These are phyloP conservation scores for Cryphonectria nitschkei DNA, from an alignment of 2,329 filamentous ascomycete species.

Conservation along the genomic window DNA sequence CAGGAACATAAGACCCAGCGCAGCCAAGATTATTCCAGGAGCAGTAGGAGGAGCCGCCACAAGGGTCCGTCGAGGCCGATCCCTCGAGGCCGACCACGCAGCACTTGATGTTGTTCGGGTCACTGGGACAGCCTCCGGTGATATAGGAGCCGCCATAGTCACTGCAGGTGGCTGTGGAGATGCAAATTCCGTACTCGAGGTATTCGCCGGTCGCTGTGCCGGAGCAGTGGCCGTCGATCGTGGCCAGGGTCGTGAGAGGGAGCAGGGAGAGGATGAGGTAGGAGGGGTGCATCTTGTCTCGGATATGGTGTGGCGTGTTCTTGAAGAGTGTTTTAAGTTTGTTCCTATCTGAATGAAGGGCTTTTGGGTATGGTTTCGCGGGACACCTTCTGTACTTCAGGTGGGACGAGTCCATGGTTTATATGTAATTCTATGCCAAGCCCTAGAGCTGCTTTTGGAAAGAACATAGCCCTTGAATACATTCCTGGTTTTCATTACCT, in stretches of 20 bases:
- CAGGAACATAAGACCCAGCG: not conserved
- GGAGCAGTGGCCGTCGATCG: constrained; percentile 7
- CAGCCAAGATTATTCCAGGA: not conserved
- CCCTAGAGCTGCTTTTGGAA: not conserved
- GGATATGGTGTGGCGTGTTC: too few relatives aligned
- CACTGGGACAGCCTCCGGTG: constrained; percentile 8
- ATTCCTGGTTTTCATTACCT: not conserved
- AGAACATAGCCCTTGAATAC: not conserved
- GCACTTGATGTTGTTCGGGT: constrained; percentile 3
- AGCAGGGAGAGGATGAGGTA: not conserved
- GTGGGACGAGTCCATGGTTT: not conserved
- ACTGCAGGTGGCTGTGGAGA: not conserved
- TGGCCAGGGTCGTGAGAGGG: constrained; percentile 2
- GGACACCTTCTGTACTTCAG: not conserved
- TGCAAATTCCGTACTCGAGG: constrained; percentile 5
- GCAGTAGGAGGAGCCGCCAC: not conserved
- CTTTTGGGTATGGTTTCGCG: too few relatives aligned
- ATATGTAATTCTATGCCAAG: not conserved
- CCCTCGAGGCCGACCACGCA: not conserved
- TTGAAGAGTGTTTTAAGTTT: not conserved
- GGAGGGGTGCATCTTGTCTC: not conserved
- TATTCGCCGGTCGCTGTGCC: constrained; percentile 1
- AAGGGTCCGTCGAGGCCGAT: not conserved
- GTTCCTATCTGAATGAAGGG: not conserved
- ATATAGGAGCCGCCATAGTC: constrained; percentile 7